phyloP scores from a whole-genome alignment of 257 asterid species.

The Verbena officinalis region DNA sequence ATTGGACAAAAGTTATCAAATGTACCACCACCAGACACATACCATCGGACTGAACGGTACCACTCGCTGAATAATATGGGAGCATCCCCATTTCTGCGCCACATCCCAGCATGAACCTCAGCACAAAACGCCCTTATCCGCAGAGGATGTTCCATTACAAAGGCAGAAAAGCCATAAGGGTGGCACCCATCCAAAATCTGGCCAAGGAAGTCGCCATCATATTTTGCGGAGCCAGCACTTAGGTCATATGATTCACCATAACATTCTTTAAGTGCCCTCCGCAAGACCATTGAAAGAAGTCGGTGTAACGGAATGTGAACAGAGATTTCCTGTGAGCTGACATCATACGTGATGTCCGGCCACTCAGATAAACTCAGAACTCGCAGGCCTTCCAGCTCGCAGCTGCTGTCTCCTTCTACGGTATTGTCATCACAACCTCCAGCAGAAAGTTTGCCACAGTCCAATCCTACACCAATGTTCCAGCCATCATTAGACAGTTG shows the following conservation, averaged over 20 bases:
- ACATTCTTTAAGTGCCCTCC: conserved; percentile 74
- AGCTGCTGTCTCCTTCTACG: conserved; percentile 59
- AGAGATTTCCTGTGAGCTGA: conserved; percentile 86
- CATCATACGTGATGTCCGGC: conserved; percentile 83
- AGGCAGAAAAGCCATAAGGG: conserved; percentile 89
- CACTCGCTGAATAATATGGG: conserved; percentile 81
- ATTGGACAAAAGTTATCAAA: conserved; percentile 18
- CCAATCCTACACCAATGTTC: conserved; percentile 43
- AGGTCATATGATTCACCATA: conserved; percentile 55
- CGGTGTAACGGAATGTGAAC: conserved; percentile 89
- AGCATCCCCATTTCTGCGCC: conserved; percentile 94
- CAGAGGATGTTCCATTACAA: conserved; percentile 93
- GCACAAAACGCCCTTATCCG: conserved; percentile 96
- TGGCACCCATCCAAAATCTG: conserved; percentile 82
- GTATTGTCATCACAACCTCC: conserved; percentile 53
- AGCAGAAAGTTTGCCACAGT: conserved; percentile 43
- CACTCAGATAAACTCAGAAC: conserved; percentile 75
- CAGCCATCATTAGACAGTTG: conserved; percentile 43
- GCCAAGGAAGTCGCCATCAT: conserved; percentile 62
- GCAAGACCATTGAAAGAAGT: conserved; percentile 75
- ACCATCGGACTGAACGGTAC: conserved; percentile 96
- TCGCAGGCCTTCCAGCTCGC: conserved; percentile 69
- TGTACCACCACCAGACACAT: conserved; percentile 34
- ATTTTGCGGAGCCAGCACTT: conserved; percentile 39
- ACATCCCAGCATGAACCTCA: conserved; percentile 95